Conservation (phyloP, 2,329 filamentous ascomycete species). For the Aspergillus sp. region DNA sequence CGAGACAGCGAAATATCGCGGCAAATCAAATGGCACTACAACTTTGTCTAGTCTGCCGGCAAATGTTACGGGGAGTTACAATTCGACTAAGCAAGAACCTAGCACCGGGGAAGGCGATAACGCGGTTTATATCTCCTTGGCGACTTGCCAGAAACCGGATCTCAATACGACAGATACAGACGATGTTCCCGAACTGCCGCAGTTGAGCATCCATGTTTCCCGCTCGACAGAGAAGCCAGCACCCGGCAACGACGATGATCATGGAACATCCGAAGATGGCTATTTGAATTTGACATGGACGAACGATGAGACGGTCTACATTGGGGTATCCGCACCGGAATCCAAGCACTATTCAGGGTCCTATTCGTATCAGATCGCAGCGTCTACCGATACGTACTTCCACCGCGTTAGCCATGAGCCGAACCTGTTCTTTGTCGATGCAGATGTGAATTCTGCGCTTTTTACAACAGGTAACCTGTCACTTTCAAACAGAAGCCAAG, state of each 20-base stretch:
- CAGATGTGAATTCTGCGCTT: constrained; percentile 70
- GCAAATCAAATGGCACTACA: constrained; percentile 29
- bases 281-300: constrained; percentile 60
- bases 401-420: constrained; percentile 52
- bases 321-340: constrained; percentile 67
- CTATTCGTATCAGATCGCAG: constrained; percentile 77
- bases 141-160: constrained; percentile 72
- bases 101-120: constrained; percentile 14
- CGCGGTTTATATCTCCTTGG: constrained; percentile 71
- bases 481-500: constrained; percentile 36
- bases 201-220: constrained; percentile 73
- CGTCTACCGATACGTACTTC: constrained; percentile 71
- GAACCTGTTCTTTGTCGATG: constrained; percentile 73
- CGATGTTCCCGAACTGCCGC: constrained; percentile 50
- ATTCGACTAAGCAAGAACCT: constrained; percentile 10
- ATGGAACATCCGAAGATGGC: constrained; percentile 53
- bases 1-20: constrained; percentile 48
- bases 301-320: constrained; percentile 62
- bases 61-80: constrained; percentile 18
- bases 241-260: not conserved
- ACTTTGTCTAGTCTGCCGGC: constrained; percentile 23
- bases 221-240: constrained; percentile 21
- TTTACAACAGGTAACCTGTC: constrained; percentile 68
- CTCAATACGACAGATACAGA: constrained; percentile 36
- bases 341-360: constrained; percentile 55